Conservation (phyloP, 2,329 filamentous ascomycete species). For the Colletotrichum spinosum region DNA sequence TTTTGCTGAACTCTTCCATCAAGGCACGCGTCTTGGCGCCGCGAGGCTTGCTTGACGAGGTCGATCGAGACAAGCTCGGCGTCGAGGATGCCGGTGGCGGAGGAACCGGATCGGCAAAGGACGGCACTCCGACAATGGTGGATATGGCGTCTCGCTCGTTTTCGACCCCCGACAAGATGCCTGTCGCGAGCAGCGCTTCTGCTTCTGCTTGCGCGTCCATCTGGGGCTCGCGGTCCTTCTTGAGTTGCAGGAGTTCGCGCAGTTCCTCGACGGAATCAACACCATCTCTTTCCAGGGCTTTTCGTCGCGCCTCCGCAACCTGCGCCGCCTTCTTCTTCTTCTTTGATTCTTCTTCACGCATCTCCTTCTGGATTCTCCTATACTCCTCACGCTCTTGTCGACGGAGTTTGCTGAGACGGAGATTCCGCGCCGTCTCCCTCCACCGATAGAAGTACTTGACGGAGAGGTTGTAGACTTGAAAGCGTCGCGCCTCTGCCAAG, state of each 20-base stretch:
- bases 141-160: constrained; percentile 51
- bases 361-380: constrained; percentile 53
- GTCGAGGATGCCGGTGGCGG: constrained; percentile 22
- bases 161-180: constrained; percentile 54
- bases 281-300: constrained; percentile 24
- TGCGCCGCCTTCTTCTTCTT: constrained; percentile 49
- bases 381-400: constrained; percentile 63
- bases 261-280: constrained; percentile 51
- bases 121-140: constrained; percentile 47
- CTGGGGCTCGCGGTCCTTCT: constrained; percentile 43
- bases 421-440: constrained; percentile 61
- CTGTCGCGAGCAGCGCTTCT: constrained; percentile 54
- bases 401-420: constrained; percentile 62
- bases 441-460: constrained; percentile 69
- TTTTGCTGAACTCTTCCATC: constrained; percentile 47
- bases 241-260: constrained; percentile 47
- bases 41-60: constrained; percentile 17
- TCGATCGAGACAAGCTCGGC: constrained; percentile 32
- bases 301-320: constrained; percentile 26
- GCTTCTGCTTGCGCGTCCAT: constrained; percentile 46
- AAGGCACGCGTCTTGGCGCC: constrained; percentile 52
- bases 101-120: constrained; percentile 3
- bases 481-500: constrained; percentile 60
- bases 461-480: constrained; percentile 60
- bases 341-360: constrained; percentile 46